Percentiles rank a stretch among this genome's conserved stretches.
phyloP scores from a whole-genome alignment of 495 filamentous ascomycete genomes.

The Hypoxylon intermedium region DNA sequence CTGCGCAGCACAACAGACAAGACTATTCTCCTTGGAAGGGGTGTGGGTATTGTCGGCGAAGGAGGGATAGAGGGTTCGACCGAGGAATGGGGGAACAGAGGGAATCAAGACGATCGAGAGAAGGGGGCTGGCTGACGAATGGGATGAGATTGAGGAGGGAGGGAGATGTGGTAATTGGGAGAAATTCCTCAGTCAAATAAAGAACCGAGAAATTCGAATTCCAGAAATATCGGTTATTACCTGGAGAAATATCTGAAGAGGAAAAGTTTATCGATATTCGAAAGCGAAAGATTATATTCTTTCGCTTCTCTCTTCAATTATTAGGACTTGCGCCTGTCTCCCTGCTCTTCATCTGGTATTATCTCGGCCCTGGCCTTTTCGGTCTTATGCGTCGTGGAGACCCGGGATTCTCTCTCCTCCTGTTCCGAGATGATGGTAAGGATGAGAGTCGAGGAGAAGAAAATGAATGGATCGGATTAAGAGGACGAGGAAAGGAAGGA shows the following conservation, averaged over 20 bases:
- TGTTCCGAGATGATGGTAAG: slow-evolving; percentile 49
- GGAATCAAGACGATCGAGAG: slow-evolving; percentile 47
- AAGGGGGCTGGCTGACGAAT: slow-evolving; percentile 3
- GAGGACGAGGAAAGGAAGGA: slow-evolving; percentile 59
- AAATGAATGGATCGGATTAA: slow-evolving; percentile 65
- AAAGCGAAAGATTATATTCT: slow-evolving; percentile 34
- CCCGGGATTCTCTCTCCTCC: slow-evolving; percentile 47
- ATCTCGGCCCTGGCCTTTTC: slow-evolving; percentile 37
- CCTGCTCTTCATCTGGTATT: slow-evolving; percentile 36
- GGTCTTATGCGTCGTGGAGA: slow-evolving; percentile 36
- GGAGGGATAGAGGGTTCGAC: slow-evolving; percentile 46
- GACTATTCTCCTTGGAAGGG: slow-evolving; percentile 43
- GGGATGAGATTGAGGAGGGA: slow-evolving; percentile 30
- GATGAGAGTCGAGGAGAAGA: slow-evolving; percentile 38
- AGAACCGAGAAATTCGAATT: slow-evolving; percentile 43
- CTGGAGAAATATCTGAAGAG: slow-evolving; percentile 40
- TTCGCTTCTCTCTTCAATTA: slow-evolving; percentile 37
- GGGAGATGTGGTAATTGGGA: slow-evolving; percentile 39
- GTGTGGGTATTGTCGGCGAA: slow-evolving; percentile 39
- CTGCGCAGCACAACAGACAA: slow-evolving; percentile 36
- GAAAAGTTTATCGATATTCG: slow-evolving; percentile 21
- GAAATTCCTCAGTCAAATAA: slow-evolving; percentile 39
- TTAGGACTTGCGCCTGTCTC: slow-evolving; percentile 41
- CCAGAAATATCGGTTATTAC: slow-evolving; percentile 36
- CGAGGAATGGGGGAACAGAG: slow-evolving; percentile 52